These are phyloP conservation scores for Aspergillus niger DNA, from an alignment of 2,329 filamentous ascomycete species.

Conservation along the genomic window DNA sequence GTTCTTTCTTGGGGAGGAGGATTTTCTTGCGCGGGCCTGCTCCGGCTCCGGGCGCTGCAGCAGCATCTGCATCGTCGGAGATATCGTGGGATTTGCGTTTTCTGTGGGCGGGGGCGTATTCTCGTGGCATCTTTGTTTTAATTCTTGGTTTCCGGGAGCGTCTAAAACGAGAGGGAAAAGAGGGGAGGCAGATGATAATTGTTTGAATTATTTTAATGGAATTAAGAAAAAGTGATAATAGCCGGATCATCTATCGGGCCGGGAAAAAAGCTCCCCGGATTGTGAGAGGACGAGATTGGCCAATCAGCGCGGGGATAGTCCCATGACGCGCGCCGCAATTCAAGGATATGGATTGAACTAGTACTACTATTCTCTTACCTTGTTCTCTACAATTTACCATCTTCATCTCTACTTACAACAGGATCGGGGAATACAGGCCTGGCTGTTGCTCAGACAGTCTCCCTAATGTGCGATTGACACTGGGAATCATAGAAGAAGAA, in stretches of 20 bases:
- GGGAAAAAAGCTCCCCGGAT: conserved; percentile 23
- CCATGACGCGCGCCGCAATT: conserved; percentile 13
- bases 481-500: background rate
- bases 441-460: too few species aligned
- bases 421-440: too few species aligned
- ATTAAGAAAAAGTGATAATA: conserved; percentile 13
- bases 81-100: conserved; percentile 34
- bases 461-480: background rate
- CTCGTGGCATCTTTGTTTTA: conserved; percentile 16
- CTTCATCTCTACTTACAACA: background rate
- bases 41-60: background rate
- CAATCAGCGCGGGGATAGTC: conserved; percentile 27
- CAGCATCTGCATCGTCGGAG: conserved; percentile 23
- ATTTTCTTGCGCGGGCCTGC: conserved; percentile 28
- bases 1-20: conserved; percentile 27
- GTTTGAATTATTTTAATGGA: background rate
- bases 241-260: conserved; percentile 35
- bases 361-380: background rate
- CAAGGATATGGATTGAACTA: background rate
- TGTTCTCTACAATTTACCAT: background rate
- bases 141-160: too few species aligned
- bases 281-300: conserved; percentile 6
- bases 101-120: conserved; percentile 16
- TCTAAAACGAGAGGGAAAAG: background rate
- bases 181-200: background rate